phyloP scores from a whole-genome alignment of 768 basidiomycete genomes.

The Clitopilus hobsonii region DNA sequence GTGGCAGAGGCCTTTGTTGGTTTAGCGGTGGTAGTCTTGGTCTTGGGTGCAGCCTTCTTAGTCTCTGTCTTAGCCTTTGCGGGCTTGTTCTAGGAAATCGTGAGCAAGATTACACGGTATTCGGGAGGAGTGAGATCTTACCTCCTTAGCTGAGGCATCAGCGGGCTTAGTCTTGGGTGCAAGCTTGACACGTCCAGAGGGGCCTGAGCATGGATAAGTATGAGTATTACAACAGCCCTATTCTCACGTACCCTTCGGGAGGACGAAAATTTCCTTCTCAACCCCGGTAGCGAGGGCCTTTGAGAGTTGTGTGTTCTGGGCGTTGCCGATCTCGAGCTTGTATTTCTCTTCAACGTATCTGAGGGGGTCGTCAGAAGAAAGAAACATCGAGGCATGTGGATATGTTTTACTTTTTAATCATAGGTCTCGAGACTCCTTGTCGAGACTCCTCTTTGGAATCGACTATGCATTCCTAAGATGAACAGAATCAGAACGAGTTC shows the following conservation, averaged over 20 bases:
- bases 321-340: constrained; percentile 72
- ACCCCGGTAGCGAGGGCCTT: constrained; percentile 78
- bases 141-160: constrained; percentile 33
- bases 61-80: constrained; percentile 28
- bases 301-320: constrained; percentile 75
- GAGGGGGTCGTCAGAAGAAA: constrained; percentile 11
- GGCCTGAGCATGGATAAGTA: constrained; percentile 30
- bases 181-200: constrained; percentile 73
- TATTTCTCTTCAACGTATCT: constrained; percentile 86
- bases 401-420: constrained; percentile 81
- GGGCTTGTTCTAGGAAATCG: constrained; percentile 28
- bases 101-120: constrained; percentile 5
- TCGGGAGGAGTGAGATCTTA: constrained; percentile 23
- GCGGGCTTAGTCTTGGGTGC: constrained; percentile 44
- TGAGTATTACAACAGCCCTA: constrained; percentile 2
- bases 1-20: constrained; percentile 19
- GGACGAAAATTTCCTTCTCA: constrained; percentile 76
- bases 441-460: constrained; percentile 73
- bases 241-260: constrained; percentile 73
- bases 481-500: not conserved
- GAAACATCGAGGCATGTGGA: constrained; percentile 2
- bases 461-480: constrained; percentile 73
- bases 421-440: constrained; percentile 80
- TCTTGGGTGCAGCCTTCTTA: constrained; percentile 16
- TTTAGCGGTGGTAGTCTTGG: constrained; percentile 24